Evolutionary conservation across 139 green algal species (phyloP).

Genomic region (Chlamydomonas eustigma): DNA sequence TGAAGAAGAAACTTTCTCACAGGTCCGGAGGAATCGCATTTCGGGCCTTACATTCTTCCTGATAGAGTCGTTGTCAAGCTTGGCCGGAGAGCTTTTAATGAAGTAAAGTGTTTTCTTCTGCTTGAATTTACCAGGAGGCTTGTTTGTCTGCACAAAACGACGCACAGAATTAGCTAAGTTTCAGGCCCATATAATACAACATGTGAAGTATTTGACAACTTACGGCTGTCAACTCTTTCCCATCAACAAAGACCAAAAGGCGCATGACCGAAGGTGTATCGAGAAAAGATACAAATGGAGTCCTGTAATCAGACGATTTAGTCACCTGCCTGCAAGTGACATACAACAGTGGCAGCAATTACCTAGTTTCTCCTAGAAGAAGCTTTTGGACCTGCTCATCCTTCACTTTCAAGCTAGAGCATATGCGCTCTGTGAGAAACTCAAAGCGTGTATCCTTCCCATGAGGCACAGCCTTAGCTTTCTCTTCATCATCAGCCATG

Average conservation of each 20-base stretch:
- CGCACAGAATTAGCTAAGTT: background rate
- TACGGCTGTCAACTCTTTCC: slow-evolving; percentile 68
- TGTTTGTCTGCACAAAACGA: slow-evolving; percentile 45
- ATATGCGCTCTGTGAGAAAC: slow-evolving; percentile 56
- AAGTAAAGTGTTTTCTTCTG: slow-evolving; percentile 79
- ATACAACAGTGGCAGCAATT: too few species aligned
- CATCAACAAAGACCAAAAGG: slow-evolving; percentile 57
- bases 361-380: slow-evolving; percentile 53
- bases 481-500: slow-evolving; percentile 22
- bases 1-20: background rate
- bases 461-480: background rate
- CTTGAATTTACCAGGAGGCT: slow-evolving; percentile 67
- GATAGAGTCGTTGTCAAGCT: slow-evolving; percentile 67
- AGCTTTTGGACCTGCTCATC: slow-evolving; percentile 58
- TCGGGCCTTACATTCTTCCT: slow-evolving; percentile 27
- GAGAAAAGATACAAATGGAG: slow-evolving; percentile 49
- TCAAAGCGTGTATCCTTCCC: slow-evolving; percentile 38
- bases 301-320: slow-evolving; percentile 34
- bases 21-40: background rate
- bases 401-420: slow-evolving; percentile 61
- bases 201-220: slow-evolving; percentile 1
- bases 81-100: slow-evolving; percentile 56
- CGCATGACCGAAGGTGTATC: slow-evolving; percentile 42
- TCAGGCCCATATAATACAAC: background rate
- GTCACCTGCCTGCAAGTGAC: background rate